Conservation (phyloP, 352 stramenopile species). For the Pythium apleroticum region DNA sequence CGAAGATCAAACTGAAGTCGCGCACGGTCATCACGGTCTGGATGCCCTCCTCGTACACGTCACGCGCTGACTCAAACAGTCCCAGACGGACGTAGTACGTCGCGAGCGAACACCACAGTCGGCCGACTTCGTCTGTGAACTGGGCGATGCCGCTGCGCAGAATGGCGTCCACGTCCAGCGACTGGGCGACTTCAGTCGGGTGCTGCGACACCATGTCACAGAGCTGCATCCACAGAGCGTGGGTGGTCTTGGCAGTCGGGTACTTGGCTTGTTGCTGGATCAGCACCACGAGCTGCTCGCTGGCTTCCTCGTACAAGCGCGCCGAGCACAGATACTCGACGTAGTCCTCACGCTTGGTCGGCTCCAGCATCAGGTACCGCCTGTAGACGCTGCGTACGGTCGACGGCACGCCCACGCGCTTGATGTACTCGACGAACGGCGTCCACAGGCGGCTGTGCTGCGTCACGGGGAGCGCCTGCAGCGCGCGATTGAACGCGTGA, state of each 20-base stretch:
- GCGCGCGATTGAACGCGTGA: constrained; percentile 93
- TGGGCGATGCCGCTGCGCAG: constrained; percentile 91
- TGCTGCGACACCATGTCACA: constrained; percentile 95
- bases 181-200: constrained; percentile 84
- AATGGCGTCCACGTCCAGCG: constrained; percentile 95
- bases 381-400: constrained; percentile 87
- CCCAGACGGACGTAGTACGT: constrained; percentile 97
- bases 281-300: constrained; percentile 31
- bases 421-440: constrained; percentile 90
- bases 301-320: constrained; percentile 26
- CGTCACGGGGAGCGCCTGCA: constrained; percentile 96
- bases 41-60: constrained; percentile 95
- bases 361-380: constrained; percentile 87
- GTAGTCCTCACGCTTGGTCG: constrained; percentile 66
- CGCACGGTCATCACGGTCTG: constrained; percentile 77
- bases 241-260: constrained; percentile 59
- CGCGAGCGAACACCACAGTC: constrained; percentile 97
- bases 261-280: constrained; percentile 33
- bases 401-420: constrained; percentile 65
- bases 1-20: constrained; percentile 99
- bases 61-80: constrained; percentile 95
- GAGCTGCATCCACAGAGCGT: constrained; percentile 98
- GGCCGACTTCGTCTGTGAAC: constrained; percentile 96
- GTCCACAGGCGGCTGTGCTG: constrained; percentile 98
- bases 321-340: constrained; percentile 66